These are phyloP conservation scores for Nasturtium officinale DNA, from an alignment of 345 rosid genomes.

Conservation along the genomic window DNA sequence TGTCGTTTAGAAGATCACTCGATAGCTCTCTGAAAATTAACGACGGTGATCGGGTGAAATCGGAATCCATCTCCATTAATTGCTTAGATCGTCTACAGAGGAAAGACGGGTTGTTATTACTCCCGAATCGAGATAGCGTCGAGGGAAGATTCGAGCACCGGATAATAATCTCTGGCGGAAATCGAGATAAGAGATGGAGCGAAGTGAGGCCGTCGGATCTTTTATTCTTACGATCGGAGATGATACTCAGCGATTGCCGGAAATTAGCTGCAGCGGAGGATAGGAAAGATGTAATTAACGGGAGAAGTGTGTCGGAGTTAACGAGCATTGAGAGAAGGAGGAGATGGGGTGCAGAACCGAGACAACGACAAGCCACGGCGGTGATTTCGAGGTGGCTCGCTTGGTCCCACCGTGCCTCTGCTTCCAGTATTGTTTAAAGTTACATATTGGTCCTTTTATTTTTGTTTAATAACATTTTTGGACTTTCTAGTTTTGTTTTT, in stretches of 20 bases:
- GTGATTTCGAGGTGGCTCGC: conserved; percentile 52
- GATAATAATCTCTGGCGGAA: conserved; percentile 61
- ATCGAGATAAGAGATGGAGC: conserved; percentile 65
- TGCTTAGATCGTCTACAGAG: conserved; percentile 56
- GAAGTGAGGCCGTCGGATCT: conserved; percentile 74
- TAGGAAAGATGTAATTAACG: conserved; percentile 62
- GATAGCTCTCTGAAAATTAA: conserved; percentile 50
- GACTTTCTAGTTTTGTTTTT: neutral
- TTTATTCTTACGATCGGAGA: conserved; percentile 66
- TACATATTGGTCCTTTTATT: neutral
- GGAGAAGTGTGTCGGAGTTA: conserved; percentile 84
- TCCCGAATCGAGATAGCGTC: conserved; percentile 33
- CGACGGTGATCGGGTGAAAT: conserved; percentile 23
- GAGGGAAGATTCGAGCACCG: conserved; percentile 68
- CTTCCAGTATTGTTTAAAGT: conserved; percentile 34
- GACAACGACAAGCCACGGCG: conserved; percentile 55
- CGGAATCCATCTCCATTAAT: conserved; percentile 45
- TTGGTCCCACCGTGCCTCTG: conserved; percentile 42
- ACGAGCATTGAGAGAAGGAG: conserved; percentile 63
- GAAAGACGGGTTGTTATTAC: conserved; percentile 66
- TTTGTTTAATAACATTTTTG: conserved; percentile 13
- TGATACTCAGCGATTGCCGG: conserved; percentile 63
- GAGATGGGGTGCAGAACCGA: conserved; percentile 40
- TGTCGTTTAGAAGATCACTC: conserved; percentile 55
- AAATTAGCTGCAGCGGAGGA: conserved; percentile 34